phyloP scores from a whole-genome alignment of 116 monocot genomes.

The Zostera marina region DNA sequence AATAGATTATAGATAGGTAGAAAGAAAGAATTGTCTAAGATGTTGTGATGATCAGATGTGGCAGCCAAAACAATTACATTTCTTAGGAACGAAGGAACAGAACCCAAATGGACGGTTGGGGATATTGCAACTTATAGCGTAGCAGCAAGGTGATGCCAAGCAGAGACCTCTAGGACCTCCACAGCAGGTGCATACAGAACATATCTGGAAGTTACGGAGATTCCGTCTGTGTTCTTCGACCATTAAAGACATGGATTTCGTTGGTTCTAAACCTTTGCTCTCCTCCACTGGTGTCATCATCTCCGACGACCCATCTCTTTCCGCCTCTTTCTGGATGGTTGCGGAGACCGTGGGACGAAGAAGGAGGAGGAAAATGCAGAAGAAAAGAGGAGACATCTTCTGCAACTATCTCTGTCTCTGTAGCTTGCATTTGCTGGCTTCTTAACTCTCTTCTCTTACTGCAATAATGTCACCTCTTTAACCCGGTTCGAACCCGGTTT shows the following conservation, averaged over 20 bases:
- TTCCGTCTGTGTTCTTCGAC: conserved; percentile 14
- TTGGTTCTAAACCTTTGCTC: not conserved
- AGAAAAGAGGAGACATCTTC: conserved; percentile 6
- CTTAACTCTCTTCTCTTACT: not conserved
- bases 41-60: conserved; percentile 19
- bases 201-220: conserved; percentile 47
- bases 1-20: no score
- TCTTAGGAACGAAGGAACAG: conserved; percentile 63
- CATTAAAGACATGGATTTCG: conserved; percentile 8
- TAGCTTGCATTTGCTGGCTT: not conserved
- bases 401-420: not conserved
- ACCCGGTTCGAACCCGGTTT: no score
- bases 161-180: conserved; percentile 61
- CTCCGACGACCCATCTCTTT: conserved; percentile 1
- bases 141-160: conserved; percentile 82
- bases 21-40: no score
- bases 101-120: conserved; percentile 82
- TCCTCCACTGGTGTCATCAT: conserved; percentile 29
- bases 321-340: not conserved
- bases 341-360: not conserved
- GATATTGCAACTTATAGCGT: conserved; percentile 90
- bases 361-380: not conserved
- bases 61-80: conserved; percentile 74
- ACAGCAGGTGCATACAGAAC: conserved; percentile 83
- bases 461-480: no score